Base-by-base conservation (phyloP, 2,329 filamentous ascomycete species). In the Cryoendolithus antarcticus region DNA sequence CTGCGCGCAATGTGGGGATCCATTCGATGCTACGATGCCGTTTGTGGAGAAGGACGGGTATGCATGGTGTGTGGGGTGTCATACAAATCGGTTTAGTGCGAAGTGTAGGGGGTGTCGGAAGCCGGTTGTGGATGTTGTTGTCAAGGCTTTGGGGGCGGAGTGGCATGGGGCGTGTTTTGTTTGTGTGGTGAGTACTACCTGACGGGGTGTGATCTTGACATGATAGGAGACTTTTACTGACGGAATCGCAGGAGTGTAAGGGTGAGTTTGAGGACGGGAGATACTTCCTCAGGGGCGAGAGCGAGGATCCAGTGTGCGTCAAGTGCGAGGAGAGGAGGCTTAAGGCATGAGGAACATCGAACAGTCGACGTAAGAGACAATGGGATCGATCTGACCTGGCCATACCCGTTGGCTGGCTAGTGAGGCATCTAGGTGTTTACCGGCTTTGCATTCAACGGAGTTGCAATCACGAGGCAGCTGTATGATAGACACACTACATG, bases 1-100 rank as follows among this genome's bases (percentile, higher is more conserved):
- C 72, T 98, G 91, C 57, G 91, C 91, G 32, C 86, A 98, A 69
- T 98, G 91, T 58, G 91, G 91, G 49, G 89, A 98, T 64, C 75
- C 76, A 1, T 80, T 80, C 48, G 70, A 72, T 45, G 62, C 66
- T 0, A 60, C 58, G 3, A 79, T 70, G 7, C 89, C 91, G 0
- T 98, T 98, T 58, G 85, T 98, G 40, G 91, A 98, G 59, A 94
- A 94, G 63, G 89, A 96, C 50, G 89, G 89, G 7, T 96, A 93
- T 61, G 91, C 91, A 4, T 98, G 91, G 88, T 98, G 91, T 62
- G 75, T 96, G 34, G 74, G 74, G 13, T 98, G 91, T 58, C 89
- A 96, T 65, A 93, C 88, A 9, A 84, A 86, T 56, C 77, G 91
- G 28, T 95, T 86, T 9, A 84, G 82, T 9, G 82, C 86, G 34